Evolutionary conservation across 805 yeast genomes (phyloP), one percentile per base, ranked within the genome.

Genomic region (Candida sphagnicola): DNA sequence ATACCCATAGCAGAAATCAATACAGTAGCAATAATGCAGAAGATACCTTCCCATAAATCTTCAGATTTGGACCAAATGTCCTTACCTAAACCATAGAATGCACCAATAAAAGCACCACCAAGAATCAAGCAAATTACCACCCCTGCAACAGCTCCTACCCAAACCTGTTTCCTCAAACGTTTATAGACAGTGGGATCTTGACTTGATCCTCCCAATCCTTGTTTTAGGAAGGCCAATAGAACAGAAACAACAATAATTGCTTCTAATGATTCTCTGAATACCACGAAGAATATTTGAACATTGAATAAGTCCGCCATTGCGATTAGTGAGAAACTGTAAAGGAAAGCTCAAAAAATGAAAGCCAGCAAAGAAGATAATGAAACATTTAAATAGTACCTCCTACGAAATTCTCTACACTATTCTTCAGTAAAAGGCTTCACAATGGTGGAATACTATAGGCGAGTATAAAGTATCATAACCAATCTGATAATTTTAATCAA

Each of bases 1-100:
- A 91, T 76, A 61, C 99, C 98, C 97, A 91, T 90, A 52, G 84
- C 52, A 10, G 96, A 78, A 57, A 91, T 91, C 78, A 91, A 78
- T 34, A 86, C 67, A 0, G 95, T 78, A 2, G 98, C 99, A 61
- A 91, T 80, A 49, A 91, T 67, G 65, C 95, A 86, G 60, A 91
- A 89, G 41, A 87, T 72, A 70, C 97, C 98, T 75, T 91, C 99
- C 98, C 98, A 91, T 41, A 91, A 62, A 61, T 91, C 97, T 62
- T 91, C 99, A 15, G 95, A 80, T 10, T 62, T 57, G 36, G 91
- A 73, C 85, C 96, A 91, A 47, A 91, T 76, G 75, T 91, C 95
- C 38, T 77, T 77, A 47, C 83, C 81, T 36, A 85, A 72, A 26
- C 85, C 67, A 61, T 91, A 91, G 70, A 87, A 91, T 16, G 88